Percentiles rank a stretch among this genome's conserved stretches.
These are phyloP conservation scores for Torrubiella hemipterigena DNA, from an alignment of 2,329 filamentous ascomycete genomes.

Conservation along the genomic window DNA sequence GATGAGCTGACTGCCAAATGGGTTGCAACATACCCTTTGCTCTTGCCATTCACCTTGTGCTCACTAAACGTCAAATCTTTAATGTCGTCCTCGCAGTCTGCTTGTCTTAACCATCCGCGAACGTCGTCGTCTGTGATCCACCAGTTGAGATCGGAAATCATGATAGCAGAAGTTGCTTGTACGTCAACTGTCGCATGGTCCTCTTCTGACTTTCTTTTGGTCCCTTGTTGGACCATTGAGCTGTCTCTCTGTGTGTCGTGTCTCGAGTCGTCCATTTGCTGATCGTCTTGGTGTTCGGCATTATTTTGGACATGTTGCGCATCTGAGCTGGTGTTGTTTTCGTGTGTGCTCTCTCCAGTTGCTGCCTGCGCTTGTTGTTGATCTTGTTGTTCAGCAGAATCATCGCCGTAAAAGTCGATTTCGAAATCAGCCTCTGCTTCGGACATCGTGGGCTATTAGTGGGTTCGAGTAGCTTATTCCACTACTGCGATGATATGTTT, in stretches of 20 bases:
- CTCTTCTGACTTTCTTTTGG: slow-evolving; percentile 48
- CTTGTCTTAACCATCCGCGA: slow-evolving; percentile 70
- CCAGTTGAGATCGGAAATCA: slow-evolving; percentile 88
- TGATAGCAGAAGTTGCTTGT: slow-evolving; percentile 55
- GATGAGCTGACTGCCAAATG: neutral
- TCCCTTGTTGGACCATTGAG: slow-evolving; percentile 31
- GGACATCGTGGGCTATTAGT: slow-evolving; percentile 35
- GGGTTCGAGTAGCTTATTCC: too few relatives aligned
- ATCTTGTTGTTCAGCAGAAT: slow-evolving; percentile 30
- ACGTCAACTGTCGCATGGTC: slow-evolving; percentile 39
- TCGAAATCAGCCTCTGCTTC: slow-evolving; percentile 64
- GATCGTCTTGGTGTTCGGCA: slow-evolving; percentile 21
- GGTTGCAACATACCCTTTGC: slow-evolving; percentile 64
- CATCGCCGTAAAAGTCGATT: slow-evolving; percentile 60
- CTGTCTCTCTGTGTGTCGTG: slow-evolving; percentile 23
- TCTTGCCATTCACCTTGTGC: slow-evolving; percentile 98
- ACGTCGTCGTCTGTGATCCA: slow-evolving; percentile 96
- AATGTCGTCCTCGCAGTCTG: slow-evolving; percentile 71
- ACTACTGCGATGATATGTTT: too few relatives aligned
- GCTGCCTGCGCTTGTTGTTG: slow-evolving; percentile 17
- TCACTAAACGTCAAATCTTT: slow-evolving; percentile 95
- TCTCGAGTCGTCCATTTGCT: slow-evolving; percentile 23
- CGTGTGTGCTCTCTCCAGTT: too few relatives aligned
- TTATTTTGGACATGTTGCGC: slow-evolving; percentile 8
- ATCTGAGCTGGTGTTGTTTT: slow-evolving; percentile 26